These are phyloP conservation scores for Boechera divaricarpa DNA, from an alignment of 345 rosid species.

Conservation along the genomic window DNA sequence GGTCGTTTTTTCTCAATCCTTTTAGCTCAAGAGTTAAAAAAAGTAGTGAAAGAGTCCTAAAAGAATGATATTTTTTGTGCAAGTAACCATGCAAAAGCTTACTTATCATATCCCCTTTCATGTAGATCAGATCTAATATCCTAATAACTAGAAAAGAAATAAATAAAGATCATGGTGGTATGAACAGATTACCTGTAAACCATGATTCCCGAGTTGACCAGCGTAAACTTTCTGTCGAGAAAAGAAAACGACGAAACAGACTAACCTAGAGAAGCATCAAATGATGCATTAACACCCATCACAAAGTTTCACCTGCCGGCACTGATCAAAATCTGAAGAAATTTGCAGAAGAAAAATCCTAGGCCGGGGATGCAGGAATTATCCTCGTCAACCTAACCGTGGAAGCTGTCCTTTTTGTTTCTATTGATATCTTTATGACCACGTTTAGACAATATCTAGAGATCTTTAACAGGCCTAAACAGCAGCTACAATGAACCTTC, in stretches of 20 bases:
- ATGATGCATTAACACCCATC: constrained; percentile 7
- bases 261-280: constrained; percentile 7
- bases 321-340: constrained; percentile 22
- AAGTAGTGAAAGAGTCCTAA: constrained; percentile 14
- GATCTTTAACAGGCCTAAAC: constrained; percentile 12
- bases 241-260: constrained; percentile 20
- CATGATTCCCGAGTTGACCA: constrained; percentile 20
- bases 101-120: not conserved
- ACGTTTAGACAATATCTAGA: constrained; percentile 25
- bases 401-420: constrained; percentile 4
- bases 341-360: not conserved
- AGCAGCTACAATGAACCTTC: not conserved
- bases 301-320: constrained; percentile 23
- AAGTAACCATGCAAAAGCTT: constrained; percentile 32
- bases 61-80: constrained; percentile 11
- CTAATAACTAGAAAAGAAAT: not conserved
- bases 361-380: constrained; percentile 6
- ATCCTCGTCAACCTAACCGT: constrained; percentile 10
- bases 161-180: not conserved
- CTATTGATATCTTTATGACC: constrained; percentile 16
- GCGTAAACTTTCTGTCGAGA: constrained; percentile 8
- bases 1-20: constrained; percentile 15
- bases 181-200: constrained; percentile 23
- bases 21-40: constrained; percentile 4
- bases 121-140: not conserved